Percentiles rank a stretch among this genome's conserved stretches.
Conservation (phyloP, 2,329 filamentous ascomycete genomes). For the Claviceps sp. region DNA sequence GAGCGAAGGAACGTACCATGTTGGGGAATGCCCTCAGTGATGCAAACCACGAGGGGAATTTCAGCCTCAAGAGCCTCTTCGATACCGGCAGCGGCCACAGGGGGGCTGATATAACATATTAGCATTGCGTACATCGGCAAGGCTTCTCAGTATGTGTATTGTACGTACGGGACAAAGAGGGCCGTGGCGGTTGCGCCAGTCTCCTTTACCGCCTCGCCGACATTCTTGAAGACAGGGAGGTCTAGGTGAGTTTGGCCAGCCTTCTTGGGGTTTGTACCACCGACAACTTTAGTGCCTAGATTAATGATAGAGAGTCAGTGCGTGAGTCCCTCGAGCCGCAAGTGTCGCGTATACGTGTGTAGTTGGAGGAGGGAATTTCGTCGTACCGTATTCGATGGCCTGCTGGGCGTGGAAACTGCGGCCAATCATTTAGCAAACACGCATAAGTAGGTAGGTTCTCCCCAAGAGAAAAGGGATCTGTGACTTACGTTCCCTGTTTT, state of each 20-base stretch:
- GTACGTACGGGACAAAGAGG: constrained; percentile 81
- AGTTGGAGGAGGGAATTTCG: constrained; percentile 9
- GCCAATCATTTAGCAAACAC: constrained; percentile 5
- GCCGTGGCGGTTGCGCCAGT: constrained; percentile 84
- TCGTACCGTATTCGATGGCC: constrained; percentile 92
- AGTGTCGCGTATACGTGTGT: background rate
- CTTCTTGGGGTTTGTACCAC: constrained; percentile 98
- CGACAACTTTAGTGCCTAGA: constrained; percentile 87
- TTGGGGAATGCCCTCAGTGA: constrained; percentile 95
- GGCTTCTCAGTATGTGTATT: constrained; percentile 6
- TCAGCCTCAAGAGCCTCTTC: constrained; percentile 92
- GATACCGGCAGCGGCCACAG: constrained; percentile 84
- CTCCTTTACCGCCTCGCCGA: constrained; percentile 76
- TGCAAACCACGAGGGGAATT: constrained; percentile 89
- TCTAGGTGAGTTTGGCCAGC: constrained; percentile 81
- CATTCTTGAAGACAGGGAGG: constrained; percentile 84
- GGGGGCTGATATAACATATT: constrained; percentile 50
- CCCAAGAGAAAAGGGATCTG: too few species aligned
- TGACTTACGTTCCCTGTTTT: constrained; percentile 80
- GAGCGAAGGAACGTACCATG: constrained; percentile 51
- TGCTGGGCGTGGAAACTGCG: constrained; percentile 89
- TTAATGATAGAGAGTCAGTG: constrained; percentile 12
- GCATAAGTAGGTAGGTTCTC: background rate
- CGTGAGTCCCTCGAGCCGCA: background rate
- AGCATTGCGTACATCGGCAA: constrained; percentile 2